Evolutionary conservation across 768 basidiomycete genomes (phyloP).

Genomic region (Tulasnella sp.): DNA sequence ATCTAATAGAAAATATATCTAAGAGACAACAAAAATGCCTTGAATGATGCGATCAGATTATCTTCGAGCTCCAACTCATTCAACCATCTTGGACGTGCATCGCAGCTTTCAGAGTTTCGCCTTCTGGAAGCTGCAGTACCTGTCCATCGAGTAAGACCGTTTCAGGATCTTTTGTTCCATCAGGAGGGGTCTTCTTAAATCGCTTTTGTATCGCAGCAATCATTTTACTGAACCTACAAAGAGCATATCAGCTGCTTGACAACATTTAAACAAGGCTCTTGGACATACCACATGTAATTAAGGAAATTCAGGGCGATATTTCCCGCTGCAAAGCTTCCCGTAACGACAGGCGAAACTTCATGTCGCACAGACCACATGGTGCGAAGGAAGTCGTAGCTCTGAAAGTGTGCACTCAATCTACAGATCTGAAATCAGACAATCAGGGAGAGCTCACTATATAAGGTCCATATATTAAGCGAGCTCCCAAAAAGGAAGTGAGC

Average conservation of each 20-base stretch:
- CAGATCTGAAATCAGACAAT: neutral
- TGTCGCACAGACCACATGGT: slow-evolving; percentile 46
- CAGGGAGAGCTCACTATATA: slow-evolving; percentile 21
- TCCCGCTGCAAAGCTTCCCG: slow-evolving; percentile 43
- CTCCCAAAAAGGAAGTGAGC: slow-evolving; percentile 53
- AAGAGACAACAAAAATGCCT: too few relatives aligned
- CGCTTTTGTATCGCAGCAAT: slow-evolving; percentile 51
- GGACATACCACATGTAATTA: slow-evolving; percentile 69
- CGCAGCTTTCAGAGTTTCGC: neutral
- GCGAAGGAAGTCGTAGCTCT: slow-evolving; percentile 59
- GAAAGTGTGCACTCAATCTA: neutral
- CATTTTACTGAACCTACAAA: slow-evolving; percentile 62
- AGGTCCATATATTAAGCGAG: slow-evolving; percentile 60
- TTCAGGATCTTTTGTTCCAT: neutral
- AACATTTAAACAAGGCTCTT: too few relatives aligned
- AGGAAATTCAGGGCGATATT: slow-evolving; percentile 58
- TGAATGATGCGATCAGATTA: too few relatives aligned
- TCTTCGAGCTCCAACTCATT: neutral
- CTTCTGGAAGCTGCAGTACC: neutral
- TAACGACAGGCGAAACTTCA: slow-evolving; percentile 16
- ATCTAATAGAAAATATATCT: too few relatives aligned
- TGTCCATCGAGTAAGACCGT: neutral
- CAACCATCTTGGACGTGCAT: neutral
- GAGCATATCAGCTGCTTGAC: too few relatives aligned
- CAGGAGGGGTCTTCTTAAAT: slow-evolving; percentile 26